Evolutionary conservation across 1,139 yeast genomes (phyloP), one percentile per base, ranked within the genome.

Genomic region (Arxiozyma bovina): DNA sequence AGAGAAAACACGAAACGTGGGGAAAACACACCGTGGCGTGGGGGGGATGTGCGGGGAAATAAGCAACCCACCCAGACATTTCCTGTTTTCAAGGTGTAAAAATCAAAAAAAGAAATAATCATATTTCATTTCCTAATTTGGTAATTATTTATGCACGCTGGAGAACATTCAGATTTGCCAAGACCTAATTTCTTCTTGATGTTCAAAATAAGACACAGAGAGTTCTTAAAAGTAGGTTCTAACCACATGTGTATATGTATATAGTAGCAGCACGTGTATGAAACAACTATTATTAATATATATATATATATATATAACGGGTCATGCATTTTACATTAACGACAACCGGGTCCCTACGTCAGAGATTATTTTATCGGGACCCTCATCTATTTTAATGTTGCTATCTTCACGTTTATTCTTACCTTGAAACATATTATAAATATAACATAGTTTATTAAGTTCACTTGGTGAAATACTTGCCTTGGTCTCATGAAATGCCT

Each of bases 391-490:
- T 93, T 38, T 7, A 21, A 46, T 46, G 20, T 38, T 46, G 15
- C 6, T 46, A 17, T 46, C 42, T 12, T 34, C 42, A 46, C 43
- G 49, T 17, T 46, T 42, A 38, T 34, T 46, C 21, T 46, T 46
- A 34, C 83, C 79, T 18, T 85, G 81, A 67, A 93, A 93, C 66
- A 86, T 83, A 42, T 75, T 69, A 68, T 93, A 93, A 49, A 93
- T 85, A 0, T 68, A 72, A 30, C 75, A 72, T 52, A 91, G 77
- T 64, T 89, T 87, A 15, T 63, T 61, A 60, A 80, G 78, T 65
- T 93, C 98, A 21, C 82, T 79, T 0, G 74, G 71, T 0, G 97
- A 89, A 49, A 93, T 89, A 46, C 96, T 87, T 11, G 96, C 91
- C 61, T 87, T 89, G 0, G 97, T 89, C 58, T 87, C 96, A 30